Base-by-base conservation (phyloP, 345 rosid species). In the Gossypium anomalum region DNA sequence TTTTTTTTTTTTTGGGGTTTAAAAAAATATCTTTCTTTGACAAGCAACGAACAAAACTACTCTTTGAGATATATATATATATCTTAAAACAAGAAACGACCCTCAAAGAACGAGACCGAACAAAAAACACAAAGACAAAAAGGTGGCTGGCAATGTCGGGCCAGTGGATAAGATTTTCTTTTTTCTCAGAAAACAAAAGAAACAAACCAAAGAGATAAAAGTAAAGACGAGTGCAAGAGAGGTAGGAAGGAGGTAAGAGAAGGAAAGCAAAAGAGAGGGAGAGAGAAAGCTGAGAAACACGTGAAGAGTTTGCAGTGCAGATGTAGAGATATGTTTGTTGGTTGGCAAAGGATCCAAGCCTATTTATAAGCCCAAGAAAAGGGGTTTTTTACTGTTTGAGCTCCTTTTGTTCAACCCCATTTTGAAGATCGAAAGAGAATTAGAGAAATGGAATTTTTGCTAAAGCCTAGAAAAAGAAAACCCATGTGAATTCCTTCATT, bases 31-130 rank as follows among this genome's bases (percentile, higher is more conserved):
- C 80, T 74, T 66, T 75, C 80, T 72, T 72, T 75, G 77, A 81
- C 83, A 74, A 77, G 74, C 79, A 82, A 86, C 85, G 81, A 83
- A 82, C 85, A 80, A 82, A 82, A 82, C 86, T 51, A 34, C 69
- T 74, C 59, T 38, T 45, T 29, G 76, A 53, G 63, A 60, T 64
- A 60, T 63, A 60, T 64, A 51, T 77, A 47, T 68, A n/a, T 65
- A 0, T 56, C 2, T 34, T 70, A 75, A 58, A 20, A 69, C 75
- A 60, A 74, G 74, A 67, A 80, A 82, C 81, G 74, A 77, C 82
- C 77, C 34, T 17, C 27, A 70, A 70, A 17, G 41, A 70, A 70
- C 10, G 47, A 69, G 73, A 27, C 60, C 73, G 29, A 69, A 69
- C 73, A 29, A 29, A n/a, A 52, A 52, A 64, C 3, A 14, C 41